Percentiles rank a stretch among this genome's conserved stretches.
Conservation (phyloP, 2,329 filamentous ascomycete genomes). For the Pseudogymnoascus sp. region DNA sequence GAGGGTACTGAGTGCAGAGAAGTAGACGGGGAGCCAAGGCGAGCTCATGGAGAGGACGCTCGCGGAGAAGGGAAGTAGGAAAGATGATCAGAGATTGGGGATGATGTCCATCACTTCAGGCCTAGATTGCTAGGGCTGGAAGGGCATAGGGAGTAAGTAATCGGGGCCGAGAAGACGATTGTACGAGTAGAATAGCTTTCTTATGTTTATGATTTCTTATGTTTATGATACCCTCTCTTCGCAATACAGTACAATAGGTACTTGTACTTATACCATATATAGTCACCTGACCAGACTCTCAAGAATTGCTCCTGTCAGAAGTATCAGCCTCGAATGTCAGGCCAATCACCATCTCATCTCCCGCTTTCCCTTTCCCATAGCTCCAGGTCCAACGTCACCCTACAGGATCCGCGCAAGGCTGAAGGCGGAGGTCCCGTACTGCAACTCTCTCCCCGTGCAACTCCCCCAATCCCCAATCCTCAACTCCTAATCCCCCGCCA, state of each 20-base stretch:
- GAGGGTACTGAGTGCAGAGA: neutral
- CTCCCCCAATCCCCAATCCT: neutral
- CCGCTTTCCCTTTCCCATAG: neutral
- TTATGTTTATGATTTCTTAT: conserved; percentile 3
- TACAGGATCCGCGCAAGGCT: conserved; percentile 7
- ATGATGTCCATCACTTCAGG: neutral
- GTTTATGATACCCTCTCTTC: conserved; percentile 7
- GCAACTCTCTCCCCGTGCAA: neutral
- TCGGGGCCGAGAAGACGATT: neutral
- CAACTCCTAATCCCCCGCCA: neutral
- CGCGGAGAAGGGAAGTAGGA: neutral
- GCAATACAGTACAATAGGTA: conserved; percentile 1
- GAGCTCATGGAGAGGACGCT: neutral
- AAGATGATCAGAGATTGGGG: neutral
- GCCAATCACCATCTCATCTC: neutral
- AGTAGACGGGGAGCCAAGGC: neutral
- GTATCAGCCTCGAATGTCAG: neutral
- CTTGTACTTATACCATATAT: neutral
- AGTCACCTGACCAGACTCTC: neutral
- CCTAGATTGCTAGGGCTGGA: neutral
- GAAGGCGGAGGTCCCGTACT: conserved; percentile 3
- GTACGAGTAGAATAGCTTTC: conserved; percentile 4
- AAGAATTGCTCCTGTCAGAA: neutral
- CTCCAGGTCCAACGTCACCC: conserved; percentile 7
- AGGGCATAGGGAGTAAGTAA: neutral